phyloP scores from a whole-genome alignment of 2,329 filamentous ascomycete genomes.

The Coccinonectria pachysandricola region DNA sequence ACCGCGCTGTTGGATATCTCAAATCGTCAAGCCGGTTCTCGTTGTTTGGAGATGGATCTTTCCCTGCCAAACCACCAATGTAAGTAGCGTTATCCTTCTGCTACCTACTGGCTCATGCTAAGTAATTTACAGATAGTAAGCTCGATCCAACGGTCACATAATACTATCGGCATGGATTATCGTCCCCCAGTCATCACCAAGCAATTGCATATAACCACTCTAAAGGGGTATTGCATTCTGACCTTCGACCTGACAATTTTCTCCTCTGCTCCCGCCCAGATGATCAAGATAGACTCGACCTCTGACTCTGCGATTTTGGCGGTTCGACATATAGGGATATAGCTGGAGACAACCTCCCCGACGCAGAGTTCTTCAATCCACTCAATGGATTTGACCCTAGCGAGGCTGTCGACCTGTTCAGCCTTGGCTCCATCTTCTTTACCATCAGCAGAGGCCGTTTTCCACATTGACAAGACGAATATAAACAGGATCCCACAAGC shows the following conservation, averaged over 20 bases:
- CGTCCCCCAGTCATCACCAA: neutral
- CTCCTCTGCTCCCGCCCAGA: slow-evolving; percentile 1
- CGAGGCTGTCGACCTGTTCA: slow-evolving; percentile 1
- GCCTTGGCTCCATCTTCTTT: slow-evolving; percentile 1
- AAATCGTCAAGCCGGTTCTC: neutral
- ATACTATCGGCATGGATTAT: slow-evolving; percentile 1
- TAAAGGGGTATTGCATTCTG: slow-evolving; percentile 1
- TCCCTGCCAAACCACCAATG: neutral
- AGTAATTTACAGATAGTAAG: no score
- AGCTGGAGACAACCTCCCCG: neutral
- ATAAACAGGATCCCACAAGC: neutral
- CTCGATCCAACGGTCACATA: neutral
- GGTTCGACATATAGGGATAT: slow-evolving; percentile 1
- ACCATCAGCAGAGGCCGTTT: slow-evolving; percentile 1
- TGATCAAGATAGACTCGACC: neutral
- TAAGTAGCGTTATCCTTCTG: no score
- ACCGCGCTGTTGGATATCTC: no score
- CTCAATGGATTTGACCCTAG: neutral
- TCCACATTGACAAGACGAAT: neutral
- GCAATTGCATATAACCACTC: slow-evolving; percentile 1
- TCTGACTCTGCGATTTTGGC: slow-evolving; percentile 2
- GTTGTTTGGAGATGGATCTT: slow-evolving; percentile 1
- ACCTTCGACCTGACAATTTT: slow-evolving; percentile 1
- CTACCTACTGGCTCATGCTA: no score
- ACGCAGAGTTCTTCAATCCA: slow-evolving; percentile 1